Evolutionary conservation across 768 basidiomycete species (phyloP).

Genomic region (Tulasnella calospora): DNA sequence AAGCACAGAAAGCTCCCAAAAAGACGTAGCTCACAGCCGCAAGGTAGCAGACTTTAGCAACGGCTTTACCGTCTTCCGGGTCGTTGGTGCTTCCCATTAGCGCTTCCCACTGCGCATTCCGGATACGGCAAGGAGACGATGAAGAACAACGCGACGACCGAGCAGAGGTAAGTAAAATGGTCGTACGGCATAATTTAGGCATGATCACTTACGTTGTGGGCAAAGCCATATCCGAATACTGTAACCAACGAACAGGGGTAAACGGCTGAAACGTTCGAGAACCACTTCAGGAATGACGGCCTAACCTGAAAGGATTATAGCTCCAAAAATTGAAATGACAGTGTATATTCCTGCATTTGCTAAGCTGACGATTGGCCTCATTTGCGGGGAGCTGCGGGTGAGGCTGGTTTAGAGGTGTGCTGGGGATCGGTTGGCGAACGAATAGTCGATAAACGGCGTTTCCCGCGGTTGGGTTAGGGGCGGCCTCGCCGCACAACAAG

Average conservation of each 20-base stretch:
- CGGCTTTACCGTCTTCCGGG: slow-evolving; percentile 37
- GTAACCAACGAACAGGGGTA: not conserved
- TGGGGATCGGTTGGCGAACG: not conserved
- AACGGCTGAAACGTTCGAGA: not conserved
- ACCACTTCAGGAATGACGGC: not conserved
- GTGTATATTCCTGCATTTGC: slow-evolving; percentile 32
- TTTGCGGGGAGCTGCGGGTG: not conserved
- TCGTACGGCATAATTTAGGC: not conserved
- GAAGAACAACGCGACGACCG: not conserved
- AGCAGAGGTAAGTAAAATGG: not conserved
- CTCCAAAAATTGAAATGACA: slow-evolving; percentile 37
- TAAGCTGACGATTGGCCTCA: slow-evolving; percentile 26
- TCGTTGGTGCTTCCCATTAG: slow-evolving; percentile 39
- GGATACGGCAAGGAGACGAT: not conserved
- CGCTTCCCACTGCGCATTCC: slow-evolving; percentile 35
- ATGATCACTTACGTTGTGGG: slow-evolving; percentile 21
- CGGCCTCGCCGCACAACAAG: no score
- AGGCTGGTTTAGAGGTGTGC: not conserved
- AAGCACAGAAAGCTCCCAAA: slow-evolving; percentile 39
- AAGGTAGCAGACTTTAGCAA: slow-evolving; percentile 39
- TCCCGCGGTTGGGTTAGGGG: not conserved
- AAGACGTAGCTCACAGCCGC: slow-evolving; percentile 40
- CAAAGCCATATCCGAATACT: slow-evolving; percentile 27
- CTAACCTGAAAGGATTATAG: slow-evolving; percentile 37
- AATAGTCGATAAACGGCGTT: not conserved